phyloP scores from a whole-genome alignment of 1,284 basidiomycete genomes.

The Pulchroboletus neoregius region DNA sequence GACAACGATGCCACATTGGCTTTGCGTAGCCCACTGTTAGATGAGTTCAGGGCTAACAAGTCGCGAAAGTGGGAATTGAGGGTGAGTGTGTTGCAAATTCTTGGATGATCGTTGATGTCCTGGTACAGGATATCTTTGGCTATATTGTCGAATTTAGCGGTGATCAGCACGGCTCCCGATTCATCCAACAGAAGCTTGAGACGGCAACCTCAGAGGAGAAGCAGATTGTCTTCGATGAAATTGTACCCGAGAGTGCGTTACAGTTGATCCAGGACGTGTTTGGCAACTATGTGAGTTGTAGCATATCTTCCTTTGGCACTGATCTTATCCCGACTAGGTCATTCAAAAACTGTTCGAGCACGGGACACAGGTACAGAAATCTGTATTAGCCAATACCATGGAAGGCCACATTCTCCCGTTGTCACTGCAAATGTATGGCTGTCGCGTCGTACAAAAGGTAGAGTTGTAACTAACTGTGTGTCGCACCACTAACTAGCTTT shows the following conservation, averaged over 20 bases:
- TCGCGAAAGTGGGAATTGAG: conserved; percentile 75
- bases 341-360: conserved; percentile 95
- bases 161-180: conserved; percentile 91
- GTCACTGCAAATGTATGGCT: conserved; percentile 94
- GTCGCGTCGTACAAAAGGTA: conserved; percentile 87
- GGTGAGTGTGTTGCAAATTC: conserved; percentile 41
- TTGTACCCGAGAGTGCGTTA: conserved; percentile 73
- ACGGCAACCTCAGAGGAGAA: conserved; percentile 74
- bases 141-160: conserved; percentile 89
- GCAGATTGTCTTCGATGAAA: conserved; percentile 85
- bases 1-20: conserved; percentile 35
- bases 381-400: conserved; percentile 70
- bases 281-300: conserved; percentile 81
- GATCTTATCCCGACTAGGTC: conserved; percentile 49
- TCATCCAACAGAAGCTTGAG: conserved; percentile 86
- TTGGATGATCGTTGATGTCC: conserved; percentile 7
- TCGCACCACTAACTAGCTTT: conserved; percentile 6
- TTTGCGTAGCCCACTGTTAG: conserved; percentile 68
- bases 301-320: background rate
- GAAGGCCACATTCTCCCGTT: conserved; percentile 76
- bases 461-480: conserved; percentile 1
- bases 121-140: conserved; percentile 74
- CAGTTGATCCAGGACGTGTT: conserved; percentile 92
- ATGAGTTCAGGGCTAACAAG: conserved; percentile 84
- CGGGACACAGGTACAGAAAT: conserved; percentile 76